Evolutionary conservation across 768 basidiomycete species (phyloP), one percentile per base, ranked within the genome.

Genomic region (Leccinum uliginosum): DNA sequence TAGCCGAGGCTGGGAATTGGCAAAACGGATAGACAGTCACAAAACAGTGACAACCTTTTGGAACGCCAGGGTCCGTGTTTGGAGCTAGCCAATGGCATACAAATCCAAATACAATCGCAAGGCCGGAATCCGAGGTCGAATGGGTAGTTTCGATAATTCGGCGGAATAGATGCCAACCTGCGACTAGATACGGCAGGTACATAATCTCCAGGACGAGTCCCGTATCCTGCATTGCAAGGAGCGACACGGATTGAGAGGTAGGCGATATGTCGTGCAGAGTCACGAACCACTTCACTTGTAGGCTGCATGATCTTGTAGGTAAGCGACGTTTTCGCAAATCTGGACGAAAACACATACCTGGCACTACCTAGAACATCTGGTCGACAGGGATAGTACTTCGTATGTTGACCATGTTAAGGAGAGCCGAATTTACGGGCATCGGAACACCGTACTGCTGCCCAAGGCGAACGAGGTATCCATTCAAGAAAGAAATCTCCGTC

Each of bases 401-500:
- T 77, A 87, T 74, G 63, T 80, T 80, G 58, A 90, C 73, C 60
- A 91, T 74, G 51, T 83, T 74, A 35, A 78, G 66, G 48, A 91
- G 74, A n/a, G 76, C 73, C 2, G 76, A 68, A 55, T 77, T 89
- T 24, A 79, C 76, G 6, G 84, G 83, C 66, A 85, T 87, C 17
- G 73, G 69, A 29, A 93, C 74, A 6, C 75, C 73, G 62, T 86
- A 80, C 38, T 76, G 70, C 48, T 72, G 62, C 24, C 88, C 95
- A 8, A 93, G 72, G 8, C 74, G 72, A 27, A 84, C 66, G 50
- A 98, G 70, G 68, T 93, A 91, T 5, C 95, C 94, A 58, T 91
- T 93, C 64, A 97, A 76, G 64, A 75, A 90, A 17, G 87, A 82
- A 23, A 98, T 80, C 74, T 98, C 94, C 0, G 93, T 94, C 6